phyloP scores from a whole-genome alignment of 176 grass and related monocot genomes.

The Juncus effusus region DNA sequence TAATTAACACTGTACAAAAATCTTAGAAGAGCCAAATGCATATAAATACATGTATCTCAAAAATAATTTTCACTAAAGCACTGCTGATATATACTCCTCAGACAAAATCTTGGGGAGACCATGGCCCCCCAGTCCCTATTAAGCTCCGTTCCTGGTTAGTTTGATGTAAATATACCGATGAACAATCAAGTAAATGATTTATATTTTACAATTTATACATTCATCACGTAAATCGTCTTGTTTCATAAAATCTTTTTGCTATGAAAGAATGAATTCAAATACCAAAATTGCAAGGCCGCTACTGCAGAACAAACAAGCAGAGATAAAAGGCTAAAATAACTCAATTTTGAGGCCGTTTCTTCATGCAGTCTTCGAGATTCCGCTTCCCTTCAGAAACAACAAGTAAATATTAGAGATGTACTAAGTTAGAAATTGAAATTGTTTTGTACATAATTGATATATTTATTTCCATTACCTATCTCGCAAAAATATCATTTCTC shows the following conservation, averaged over 20 bases:
- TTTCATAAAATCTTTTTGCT: conserved; percentile 40
- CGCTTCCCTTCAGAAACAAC: conserved; percentile 34
- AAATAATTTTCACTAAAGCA: too few species aligned
- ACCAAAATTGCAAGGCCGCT: conserved; percentile 44
- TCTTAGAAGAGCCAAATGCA: too few species aligned
- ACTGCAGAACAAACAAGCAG: conserved; percentile 44
- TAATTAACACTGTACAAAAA: too few species aligned
- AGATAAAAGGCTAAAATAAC: conserved; percentile 38
- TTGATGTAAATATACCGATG: too few species aligned
- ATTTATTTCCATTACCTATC: conserved; percentile 29
- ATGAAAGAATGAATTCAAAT: conserved; percentile 48
- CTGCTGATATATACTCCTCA: too few species aligned
- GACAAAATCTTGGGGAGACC: too few species aligned
- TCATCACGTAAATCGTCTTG: too few species aligned
- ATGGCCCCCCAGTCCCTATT: too few species aligned
- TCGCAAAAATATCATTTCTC: conserved; percentile 52
- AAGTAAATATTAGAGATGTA: neutral
- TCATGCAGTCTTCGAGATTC: conserved; percentile 40
- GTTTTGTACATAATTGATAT: neutral
- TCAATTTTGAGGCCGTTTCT: conserved; percentile 42
- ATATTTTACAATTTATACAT: too few species aligned
- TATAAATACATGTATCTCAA: too few species aligned
- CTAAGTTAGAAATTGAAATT: neutral
- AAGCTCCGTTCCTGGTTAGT: too few species aligned
- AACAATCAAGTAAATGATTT: too few species aligned